Conservation (phyloP, 75 land plant genomes). For the Azolla pinnata region DNA sequence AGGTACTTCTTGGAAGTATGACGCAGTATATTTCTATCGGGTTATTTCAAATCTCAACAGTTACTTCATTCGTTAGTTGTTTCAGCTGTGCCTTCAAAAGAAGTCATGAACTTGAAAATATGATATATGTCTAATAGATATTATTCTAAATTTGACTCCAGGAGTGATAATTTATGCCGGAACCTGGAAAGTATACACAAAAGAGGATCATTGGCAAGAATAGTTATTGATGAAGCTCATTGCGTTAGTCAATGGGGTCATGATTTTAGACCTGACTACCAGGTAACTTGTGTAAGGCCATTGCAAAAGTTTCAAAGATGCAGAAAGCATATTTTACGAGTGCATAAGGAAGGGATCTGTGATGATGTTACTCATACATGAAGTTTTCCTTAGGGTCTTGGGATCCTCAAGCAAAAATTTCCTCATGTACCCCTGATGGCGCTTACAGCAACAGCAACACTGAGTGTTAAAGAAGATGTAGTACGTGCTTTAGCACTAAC, state of each 20-base stretch:
- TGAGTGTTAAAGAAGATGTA: slow-evolving; percentile 95
- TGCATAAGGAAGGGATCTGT: too few relatives aligned
- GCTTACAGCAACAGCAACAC: slow-evolving; percentile 93
- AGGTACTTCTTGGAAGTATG: slow-evolving; percentile 47
- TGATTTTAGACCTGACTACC: slow-evolving; percentile 98
- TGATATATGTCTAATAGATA: not conserved
- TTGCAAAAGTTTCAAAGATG: too few relatives aligned
- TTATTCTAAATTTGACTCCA: slow-evolving; percentile 22
- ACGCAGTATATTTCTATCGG: too few relatives aligned
- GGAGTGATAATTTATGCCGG: slow-evolving; percentile 73
- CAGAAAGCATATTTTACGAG: not conserved
- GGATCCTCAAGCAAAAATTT: slow-evolving; percentile 79
- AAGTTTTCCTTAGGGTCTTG: slow-evolving; percentile 50
- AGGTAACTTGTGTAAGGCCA: slow-evolving; percentile 47
- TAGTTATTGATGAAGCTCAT: slow-evolving; percentile 98
- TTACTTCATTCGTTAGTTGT: too few relatives aligned
- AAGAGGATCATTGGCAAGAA: slow-evolving; percentile 56
- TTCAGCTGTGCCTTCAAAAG: too few relatives aligned
- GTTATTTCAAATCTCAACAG: not conserved
- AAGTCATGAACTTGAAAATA: too few relatives aligned
- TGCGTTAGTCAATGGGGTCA: slow-evolving; percentile 99
- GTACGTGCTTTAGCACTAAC: slow-evolving; percentile 89
- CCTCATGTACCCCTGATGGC: slow-evolving; percentile 76
- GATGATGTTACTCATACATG: not conserved
- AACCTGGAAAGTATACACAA: slow-evolving; percentile 66